A percentile compares a stretch with the other conserved stretches of the same genome.
Evolutionary conservation across 305 asterid species (phyloP).

Genomic region (Fraxinus latifolia): DNA sequence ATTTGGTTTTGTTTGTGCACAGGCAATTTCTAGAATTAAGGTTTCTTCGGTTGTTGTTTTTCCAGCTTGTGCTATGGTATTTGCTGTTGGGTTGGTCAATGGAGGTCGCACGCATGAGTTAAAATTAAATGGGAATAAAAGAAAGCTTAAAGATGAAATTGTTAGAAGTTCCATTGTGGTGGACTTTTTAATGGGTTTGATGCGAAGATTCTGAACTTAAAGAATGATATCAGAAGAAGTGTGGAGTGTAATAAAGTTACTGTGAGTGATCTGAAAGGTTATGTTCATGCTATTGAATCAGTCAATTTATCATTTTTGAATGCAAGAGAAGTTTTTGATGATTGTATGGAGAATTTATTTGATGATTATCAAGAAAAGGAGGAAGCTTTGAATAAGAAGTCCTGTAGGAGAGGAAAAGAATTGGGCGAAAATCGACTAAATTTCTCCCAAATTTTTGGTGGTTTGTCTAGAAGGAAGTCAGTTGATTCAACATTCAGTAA

Average conservation of each 20-base stretch:
- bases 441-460: constrained; percentile 35
- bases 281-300: constrained; percentile 44
- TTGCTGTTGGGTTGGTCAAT: constrained; percentile 64
- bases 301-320: constrained; percentile 28
- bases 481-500: constrained; percentile 35
- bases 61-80: constrained; percentile 73
- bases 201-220: constrained; percentile 40
- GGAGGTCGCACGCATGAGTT: constrained; percentile 50
- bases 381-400: constrained; percentile 32
- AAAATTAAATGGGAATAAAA: constrained; percentile 35
- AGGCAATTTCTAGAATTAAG: constrained; percentile 72
- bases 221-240: constrained; percentile 45
- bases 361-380: constrained; percentile 39
- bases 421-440: constrained; percentile 32
- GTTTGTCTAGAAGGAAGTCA: constrained; percentile 42
- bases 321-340: constrained; percentile 41
- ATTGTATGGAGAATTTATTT: constrained; percentile 35
- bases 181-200: constrained; percentile 34
- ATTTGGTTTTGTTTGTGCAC: constrained; percentile 78
- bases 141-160: constrained; percentile 35
- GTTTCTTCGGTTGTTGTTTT: constrained; percentile 62
- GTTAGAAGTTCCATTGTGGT: constrained; percentile 35
- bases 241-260: constrained; percentile 46
- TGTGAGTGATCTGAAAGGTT: constrained; percentile 51
- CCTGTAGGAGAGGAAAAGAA: constrained; percentile 45